A percentile compares a stretch with the other conserved stretches of the same genome.
Evolutionary conservation across 176 grass and related monocot genomes (phyloP).

Genomic region (Pontederia paniculata): DNA sequence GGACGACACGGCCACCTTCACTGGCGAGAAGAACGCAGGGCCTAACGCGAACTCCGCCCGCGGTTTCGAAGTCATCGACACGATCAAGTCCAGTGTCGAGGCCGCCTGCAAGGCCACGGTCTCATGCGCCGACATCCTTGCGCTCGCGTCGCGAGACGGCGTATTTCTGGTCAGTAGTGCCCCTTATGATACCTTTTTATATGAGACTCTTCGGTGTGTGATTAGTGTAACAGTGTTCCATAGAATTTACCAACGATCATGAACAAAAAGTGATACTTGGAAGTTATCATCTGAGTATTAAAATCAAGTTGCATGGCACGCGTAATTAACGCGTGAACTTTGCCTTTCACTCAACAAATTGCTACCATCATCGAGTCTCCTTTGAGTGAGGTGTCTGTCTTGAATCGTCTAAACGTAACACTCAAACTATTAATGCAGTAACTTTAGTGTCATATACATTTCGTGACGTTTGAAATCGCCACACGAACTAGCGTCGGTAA

Average conservation of each 20-base stretch:
- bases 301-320: too few relatives aligned
- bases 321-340: too few relatives aligned
- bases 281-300: too few relatives aligned
- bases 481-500: neutral
- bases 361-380: too few relatives aligned
- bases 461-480: too few relatives aligned
- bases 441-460: too few relatives aligned
- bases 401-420: too few relatives aligned
- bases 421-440: too few relatives aligned
- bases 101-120: conserved; percentile 18
- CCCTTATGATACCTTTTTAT: neutral
- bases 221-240: neutral
- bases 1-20: conserved; percentile 18
- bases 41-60: conserved; percentile 23
- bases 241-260: too few relatives aligned
- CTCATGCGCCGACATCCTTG: conserved; percentile 47
- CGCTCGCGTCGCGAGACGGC: conserved; percentile 44
- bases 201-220: neutral
- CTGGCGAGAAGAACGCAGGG: conserved; percentile 19
- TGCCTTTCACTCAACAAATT: too few relatives aligned
- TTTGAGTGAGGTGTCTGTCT: too few relatives aligned
- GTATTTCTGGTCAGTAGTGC: conserved; percentile 27
- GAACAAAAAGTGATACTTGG: too few relatives aligned
- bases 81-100: conserved; percentile 18
- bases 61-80: conserved; percentile 12